Conservation (phyloP, 192 early-diverging fungal genomes). For the Backusella morwellensis region DNA sequence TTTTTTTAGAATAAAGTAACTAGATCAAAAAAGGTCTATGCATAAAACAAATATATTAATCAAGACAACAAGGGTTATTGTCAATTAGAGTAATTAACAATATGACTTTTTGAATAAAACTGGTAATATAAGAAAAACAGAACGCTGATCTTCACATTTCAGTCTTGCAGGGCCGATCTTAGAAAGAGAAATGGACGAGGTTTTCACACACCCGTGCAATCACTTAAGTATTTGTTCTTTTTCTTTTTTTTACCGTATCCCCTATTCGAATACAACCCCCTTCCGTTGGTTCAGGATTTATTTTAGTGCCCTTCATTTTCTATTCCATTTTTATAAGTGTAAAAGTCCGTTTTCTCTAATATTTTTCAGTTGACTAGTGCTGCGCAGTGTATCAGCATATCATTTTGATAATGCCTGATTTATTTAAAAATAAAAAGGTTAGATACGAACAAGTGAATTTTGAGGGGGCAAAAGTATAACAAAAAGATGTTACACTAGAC, state of each 20-base stretch:
- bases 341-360: background rate
- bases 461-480: background rate
- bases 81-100: slow-evolving; percentile 17
- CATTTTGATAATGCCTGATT: background rate
- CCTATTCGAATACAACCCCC: background rate
- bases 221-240: background rate
- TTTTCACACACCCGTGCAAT: slow-evolving; percentile 4
- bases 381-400: background rate
- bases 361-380: background rate
- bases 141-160: slow-evolving; percentile 11
- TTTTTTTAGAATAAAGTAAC: background rate
- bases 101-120: slow-evolving; percentile 10
- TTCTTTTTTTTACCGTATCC: background rate
- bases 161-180: background rate
- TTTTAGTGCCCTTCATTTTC: background rate
- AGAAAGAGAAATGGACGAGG: background rate
- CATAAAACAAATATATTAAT: slow-evolving; percentile 7
- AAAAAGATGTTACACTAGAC: background rate
- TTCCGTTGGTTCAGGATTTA: background rate
- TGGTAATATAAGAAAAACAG: background rate
- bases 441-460: background rate
- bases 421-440: slow-evolving; percentile 2
- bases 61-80: slow-evolving; percentile 13
- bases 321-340: background rate
- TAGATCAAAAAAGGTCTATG: slow-evolving; percentile 2